phyloP scores from a whole-genome alignment of 164 flowering plant genomes.

The Stephania japonica region DNA sequence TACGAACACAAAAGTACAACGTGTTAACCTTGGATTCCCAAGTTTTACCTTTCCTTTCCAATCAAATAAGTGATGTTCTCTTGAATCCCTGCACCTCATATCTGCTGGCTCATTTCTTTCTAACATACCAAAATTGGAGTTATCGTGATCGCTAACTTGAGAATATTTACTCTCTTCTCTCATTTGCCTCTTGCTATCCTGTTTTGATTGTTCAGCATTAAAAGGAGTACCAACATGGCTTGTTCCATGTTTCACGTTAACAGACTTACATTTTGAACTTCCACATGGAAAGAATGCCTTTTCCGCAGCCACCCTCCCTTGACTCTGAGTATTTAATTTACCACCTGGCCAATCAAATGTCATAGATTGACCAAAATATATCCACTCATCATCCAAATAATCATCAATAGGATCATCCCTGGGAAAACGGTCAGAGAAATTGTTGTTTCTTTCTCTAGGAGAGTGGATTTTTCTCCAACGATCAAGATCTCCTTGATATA shows the following conservation, averaged over 20 bases:
- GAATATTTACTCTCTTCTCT: conserved; percentile 17
- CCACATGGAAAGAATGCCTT: conserved; percentile 20
- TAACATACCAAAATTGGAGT: conserved; percentile 18
- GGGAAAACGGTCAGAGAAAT: conserved; percentile 8
- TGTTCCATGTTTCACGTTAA: conserved; percentile 20
- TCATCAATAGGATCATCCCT: conserved; percentile 16
- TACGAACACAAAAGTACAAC: conserved; percentile 31
- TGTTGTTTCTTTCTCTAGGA: conserved; percentile 17
- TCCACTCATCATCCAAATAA: conserved; percentile 15
- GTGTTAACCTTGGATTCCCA: conserved; percentile 32
- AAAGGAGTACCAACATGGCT: conserved; percentile 11
- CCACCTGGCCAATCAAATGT: conserved; percentile 17
- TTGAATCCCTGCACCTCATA: conserved; percentile 37
- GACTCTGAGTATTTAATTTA: conserved; percentile 19
- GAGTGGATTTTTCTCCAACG: conserved; percentile 12
- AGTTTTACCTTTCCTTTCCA: conserved; percentile 63
- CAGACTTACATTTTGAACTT: conserved; percentile 19
- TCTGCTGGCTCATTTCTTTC: conserved; percentile 21
- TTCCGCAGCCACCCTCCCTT: conserved; percentile 16
- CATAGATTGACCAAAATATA: conserved; percentile 18
- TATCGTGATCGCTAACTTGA: conserved; percentile 8
- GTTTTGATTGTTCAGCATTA: conserved; percentile 16
- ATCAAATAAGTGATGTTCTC: conserved; percentile 33
- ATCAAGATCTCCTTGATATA: conserved; percentile 14
- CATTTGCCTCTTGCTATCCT: conserved; percentile 14